These are phyloP conservation scores for Boletus subparvulus DNA, from an alignment of 768 basidiomycete species.

Conservation along the genomic window DNA sequence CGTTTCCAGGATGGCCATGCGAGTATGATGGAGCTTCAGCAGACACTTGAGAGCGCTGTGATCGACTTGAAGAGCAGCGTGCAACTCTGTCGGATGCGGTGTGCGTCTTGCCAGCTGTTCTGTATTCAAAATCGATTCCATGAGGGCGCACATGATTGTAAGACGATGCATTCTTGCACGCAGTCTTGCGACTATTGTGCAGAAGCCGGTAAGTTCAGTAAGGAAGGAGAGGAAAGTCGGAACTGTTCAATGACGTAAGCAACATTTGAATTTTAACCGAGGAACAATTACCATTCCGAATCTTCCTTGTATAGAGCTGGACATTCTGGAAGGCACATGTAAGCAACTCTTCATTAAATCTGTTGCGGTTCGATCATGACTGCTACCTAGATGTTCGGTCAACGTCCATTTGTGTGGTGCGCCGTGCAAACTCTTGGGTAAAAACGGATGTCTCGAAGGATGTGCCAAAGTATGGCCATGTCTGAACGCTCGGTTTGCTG, in stretches of 20 bases:
- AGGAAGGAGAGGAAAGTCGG: conserved; percentile 18
- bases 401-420: conserved; percentile 55
- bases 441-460: conserved; percentile 48
- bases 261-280: neutral
- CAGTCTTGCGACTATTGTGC: conserved; percentile 44
- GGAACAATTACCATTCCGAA: neutral
- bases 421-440: conserved; percentile 45
- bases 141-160: conserved; percentile 47
- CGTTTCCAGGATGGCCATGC: conserved; percentile 49
- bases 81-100: conserved; percentile 52
- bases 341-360: conserved; percentile 21
- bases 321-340: conserved; percentile 56
- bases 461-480: conserved; percentile 48
- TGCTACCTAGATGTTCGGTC: conserved; percentile 46
- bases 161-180: conserved; percentile 47
- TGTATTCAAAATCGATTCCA: conserved; percentile 52
- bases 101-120: conserved; percentile 45
- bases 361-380: neutral
- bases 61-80: conserved; percentile 49
- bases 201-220: conserved; percentile 27
- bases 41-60: conserved; percentile 41
- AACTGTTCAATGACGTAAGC: conserved; percentile 49
- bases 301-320: conserved; percentile 43
- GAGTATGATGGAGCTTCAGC: conserved; percentile 43
- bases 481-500: neutral